phyloP scores from a whole-genome alignment of 345 rosid genomes.

The Hirschfeldia incana region DNA sequence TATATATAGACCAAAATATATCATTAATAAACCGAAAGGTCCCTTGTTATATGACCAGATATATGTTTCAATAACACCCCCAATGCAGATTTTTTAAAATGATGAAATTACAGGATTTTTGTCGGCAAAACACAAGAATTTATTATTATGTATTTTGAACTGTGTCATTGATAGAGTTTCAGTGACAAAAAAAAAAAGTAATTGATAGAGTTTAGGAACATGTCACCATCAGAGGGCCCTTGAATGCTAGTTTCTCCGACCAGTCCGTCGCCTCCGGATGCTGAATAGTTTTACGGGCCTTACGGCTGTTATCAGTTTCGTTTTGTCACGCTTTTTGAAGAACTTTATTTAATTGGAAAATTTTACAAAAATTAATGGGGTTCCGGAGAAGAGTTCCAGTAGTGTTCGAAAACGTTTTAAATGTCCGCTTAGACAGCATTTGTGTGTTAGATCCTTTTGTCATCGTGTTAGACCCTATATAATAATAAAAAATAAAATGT shows the following conservation, averaged over 20 bases:
- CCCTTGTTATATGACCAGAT: neutral
- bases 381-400: neutral
- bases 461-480: no score
- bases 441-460: no score
- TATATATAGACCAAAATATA: no score
- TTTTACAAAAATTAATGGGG: neutral
- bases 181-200: no score
- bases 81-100: neutral
- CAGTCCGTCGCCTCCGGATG: constrained; percentile 9
- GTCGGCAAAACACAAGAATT: no score
- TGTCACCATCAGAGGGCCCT: constrained; percentile 22
- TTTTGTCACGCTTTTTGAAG: constrained; percentile 25
- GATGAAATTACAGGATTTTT: neutral
- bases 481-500: no score
- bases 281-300: neutral
- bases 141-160: neutral
- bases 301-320: constrained; percentile 24
- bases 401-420: no score
- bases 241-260: constrained; percentile 19
- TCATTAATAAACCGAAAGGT: neutral
- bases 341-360: neutral
- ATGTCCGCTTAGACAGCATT: no score
- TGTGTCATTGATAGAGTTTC: no score
- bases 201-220: neutral
- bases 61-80: neutral